Base-by-base conservation (phyloP, 768 basidiomycete species). In the Mrakia blollopis region DNA sequence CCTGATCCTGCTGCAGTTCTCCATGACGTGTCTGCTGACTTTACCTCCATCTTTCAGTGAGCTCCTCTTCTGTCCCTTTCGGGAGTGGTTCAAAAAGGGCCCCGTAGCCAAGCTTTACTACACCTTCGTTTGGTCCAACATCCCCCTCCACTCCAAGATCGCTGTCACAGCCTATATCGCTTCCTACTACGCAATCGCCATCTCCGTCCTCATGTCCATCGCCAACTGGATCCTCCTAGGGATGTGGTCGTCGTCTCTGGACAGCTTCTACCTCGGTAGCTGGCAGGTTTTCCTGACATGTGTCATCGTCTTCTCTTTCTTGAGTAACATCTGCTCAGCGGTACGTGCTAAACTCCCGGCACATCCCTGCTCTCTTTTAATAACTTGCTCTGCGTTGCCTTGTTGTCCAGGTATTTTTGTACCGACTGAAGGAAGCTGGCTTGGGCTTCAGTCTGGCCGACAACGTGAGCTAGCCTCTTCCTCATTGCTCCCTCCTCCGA, bases 41-140 rank as follows among this genome's bases (percentile, higher is more conserved):
- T 35, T 14, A 10, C 2, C 44, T 16, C 13, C 13, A 2, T 47
- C 44, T 47, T 16, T 81, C n/a, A 82, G 81, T 37, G 85, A 85
- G 83, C 86, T 95, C 71, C 87, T 94, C 78, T 94, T 95, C 87
- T 89, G 93, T 80, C 94, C 94, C 0, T 80, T 94, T 76, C 86
- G 88, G 72, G 82, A 88, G 32, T 94, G 93, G 93, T 90, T 89
- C 87, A 85, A 85, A 72, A 83, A 87, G 78, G 93, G 93, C 7
- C 93, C 93, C 0, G 90, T 96, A 84, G 94, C 88, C 14, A 80
- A 81, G 41, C 82, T 83, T 0, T 83, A 83, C 78, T 80, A 80
- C 61, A 63, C 78, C 44, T 84, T 82, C 79, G 63, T 85, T 54
- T 83, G 83, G 83, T 80, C 80, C 25, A 83, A 81, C 73, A 88